Evolutionary conservation across 495 filamentous ascomycete genomes (phyloP).

Genomic region (Ramalina peruviana): DNA sequence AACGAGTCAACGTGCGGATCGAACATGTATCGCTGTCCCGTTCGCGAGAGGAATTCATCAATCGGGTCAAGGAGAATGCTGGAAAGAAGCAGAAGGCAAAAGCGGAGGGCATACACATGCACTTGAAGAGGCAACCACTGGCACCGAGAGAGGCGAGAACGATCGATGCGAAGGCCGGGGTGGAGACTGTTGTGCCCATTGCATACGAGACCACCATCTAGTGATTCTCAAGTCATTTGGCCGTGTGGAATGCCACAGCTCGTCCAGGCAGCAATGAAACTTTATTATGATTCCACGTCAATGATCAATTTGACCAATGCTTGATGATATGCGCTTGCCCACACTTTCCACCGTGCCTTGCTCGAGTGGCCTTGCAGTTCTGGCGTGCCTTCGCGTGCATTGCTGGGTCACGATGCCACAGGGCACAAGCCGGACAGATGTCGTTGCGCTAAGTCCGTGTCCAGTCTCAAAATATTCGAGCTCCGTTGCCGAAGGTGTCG

Average conservation of each 20-base stretch:
- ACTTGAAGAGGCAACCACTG: constrained; percentile 81
- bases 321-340: too few species aligned
- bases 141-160: constrained; percentile 67
- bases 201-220: constrained; percentile 98
- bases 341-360: too few species aligned
- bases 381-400: too few species aligned
- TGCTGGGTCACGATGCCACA: too few species aligned
- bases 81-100: constrained; percentile 84
- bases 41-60: constrained; percentile 89
- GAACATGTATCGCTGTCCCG: constrained; percentile 93
- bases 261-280: background rate
- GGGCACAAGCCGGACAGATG: too few species aligned
- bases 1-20: constrained; percentile 96
- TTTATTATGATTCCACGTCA: background rate
- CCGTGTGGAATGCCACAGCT: background rate
- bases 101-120: constrained; percentile 66
- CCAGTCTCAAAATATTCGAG: too few species aligned
- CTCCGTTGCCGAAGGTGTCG: too few species aligned
- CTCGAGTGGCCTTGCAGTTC: too few species aligned
- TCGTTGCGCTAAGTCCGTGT: too few species aligned
- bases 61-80: constrained; percentile 90
- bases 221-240: constrained; percentile 17
- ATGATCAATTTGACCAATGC: too few species aligned
- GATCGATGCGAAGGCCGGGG: constrained; percentile 58
- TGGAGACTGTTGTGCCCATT: constrained; percentile 83